Evolutionary conservation across 768 basidiomycete genomes (phyloP), one percentile per base, ranked within the genome.

Genomic region (Hypholoma sublateritium): DNA sequence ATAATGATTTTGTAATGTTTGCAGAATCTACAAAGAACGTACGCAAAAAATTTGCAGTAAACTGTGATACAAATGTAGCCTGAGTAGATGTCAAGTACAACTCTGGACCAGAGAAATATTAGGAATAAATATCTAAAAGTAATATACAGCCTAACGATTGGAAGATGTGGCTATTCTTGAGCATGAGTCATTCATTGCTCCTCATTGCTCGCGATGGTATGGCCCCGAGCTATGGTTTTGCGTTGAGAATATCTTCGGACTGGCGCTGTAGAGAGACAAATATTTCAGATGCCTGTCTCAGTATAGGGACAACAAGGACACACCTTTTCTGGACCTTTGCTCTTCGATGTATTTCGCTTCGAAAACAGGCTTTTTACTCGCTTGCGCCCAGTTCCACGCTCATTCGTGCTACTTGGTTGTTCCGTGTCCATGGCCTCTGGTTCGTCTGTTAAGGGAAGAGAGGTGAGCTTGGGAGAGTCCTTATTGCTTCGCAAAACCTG

Each of bases 381-480:
- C 57, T 64, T 68, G 17, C 71, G 66, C 25, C 65, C 66, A 37
- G 60, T 43, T 28, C 57, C 50, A 17, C 51, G 61, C 47, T 53
- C 62, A 59, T 59, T 47, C 56, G 57, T 53, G 56, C 63, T 37
- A 36, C 55, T 59, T 22, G 52, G 21, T 35, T 42, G 41, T n/a
- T 53, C 63, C 34, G 32, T 39, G 11, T 67, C 67, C n/a, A 72
- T 58, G 16, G 64, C 34, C 57, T 80, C 80, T 0, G 80, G 77
- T 62, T 81, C 82, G 45, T 73, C 68, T 17, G 72, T 73, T 17
- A 80, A 55, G 17, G 72, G 65, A 53, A 69, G 60, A 14, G 71
- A 67, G 5, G 70, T 70, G 6, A 65, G 34, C 21, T 58, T 45
- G 0, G 64, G 52, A 13, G 58, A 25, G 4, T 65, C 65, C 32